Evolutionary conservation across 2,329 filamentous ascomycete species (phyloP).

Genomic region (Stromatinia cepivora): DNA sequence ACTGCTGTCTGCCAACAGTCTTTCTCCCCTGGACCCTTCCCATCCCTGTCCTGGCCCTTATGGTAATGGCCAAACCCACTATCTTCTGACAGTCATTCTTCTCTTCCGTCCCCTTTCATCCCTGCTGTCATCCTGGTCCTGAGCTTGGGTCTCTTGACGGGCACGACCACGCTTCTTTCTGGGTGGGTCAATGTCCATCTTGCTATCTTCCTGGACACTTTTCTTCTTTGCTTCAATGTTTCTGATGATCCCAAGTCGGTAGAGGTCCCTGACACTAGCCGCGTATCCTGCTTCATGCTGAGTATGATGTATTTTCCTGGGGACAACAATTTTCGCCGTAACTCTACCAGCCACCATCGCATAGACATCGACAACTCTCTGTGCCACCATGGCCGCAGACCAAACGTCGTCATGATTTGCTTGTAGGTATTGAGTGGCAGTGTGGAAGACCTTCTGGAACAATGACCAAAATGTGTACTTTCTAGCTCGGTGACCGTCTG

Average conservation of each 20-base stretch:
- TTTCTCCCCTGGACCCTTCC: background rate
- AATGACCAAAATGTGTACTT: background rate
- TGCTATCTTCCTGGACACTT: background rate
- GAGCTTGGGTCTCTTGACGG: accelerated
- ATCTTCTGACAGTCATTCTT: background rate
- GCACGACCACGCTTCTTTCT: background rate
- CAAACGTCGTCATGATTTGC: background rate
- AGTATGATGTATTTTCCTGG: background rate
- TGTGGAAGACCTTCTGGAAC: background rate
- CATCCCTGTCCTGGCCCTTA: background rate
- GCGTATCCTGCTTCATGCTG: background rate
- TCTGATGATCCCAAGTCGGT: background rate
- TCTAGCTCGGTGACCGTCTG: accelerated
- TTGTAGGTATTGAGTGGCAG: background rate
- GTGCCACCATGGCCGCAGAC: background rate
- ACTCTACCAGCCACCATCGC: background rate
- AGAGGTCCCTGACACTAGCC: background rate
- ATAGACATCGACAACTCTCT: background rate
- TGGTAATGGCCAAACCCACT: background rate
- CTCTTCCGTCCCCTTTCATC: background rate
- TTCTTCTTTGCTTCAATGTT: background rate
- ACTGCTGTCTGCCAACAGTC: background rate
- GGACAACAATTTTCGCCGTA: accelerated
- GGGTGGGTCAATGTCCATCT: background rate
- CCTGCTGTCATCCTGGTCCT: background rate